These are phyloP conservation scores for Hypoxylon sp. DNA, from an alignment of 2,329 filamentous ascomycete genomes.

Conservation along the genomic window DNA sequence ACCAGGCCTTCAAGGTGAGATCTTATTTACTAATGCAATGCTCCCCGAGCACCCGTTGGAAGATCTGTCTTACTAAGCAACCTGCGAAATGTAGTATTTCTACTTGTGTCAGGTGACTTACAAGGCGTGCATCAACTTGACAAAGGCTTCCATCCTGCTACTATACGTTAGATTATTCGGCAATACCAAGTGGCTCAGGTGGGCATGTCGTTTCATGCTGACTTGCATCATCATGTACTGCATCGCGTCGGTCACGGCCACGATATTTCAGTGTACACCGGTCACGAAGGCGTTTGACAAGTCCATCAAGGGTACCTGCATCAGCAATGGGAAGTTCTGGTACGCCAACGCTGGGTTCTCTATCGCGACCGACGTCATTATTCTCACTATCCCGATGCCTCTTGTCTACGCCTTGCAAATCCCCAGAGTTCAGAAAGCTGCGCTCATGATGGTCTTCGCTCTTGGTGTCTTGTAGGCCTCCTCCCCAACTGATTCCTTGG, in stretches of 20 bases:
- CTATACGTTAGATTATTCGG: slow-evolving; percentile 54
- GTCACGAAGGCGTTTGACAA: slow-evolving; percentile 51
- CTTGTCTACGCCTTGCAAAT: slow-evolving; percentile 57
- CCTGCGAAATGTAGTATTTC: slow-evolving; percentile 45
- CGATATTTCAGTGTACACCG: slow-evolving; percentile 53
- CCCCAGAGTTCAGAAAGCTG: slow-evolving; percentile 55
- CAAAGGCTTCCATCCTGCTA: slow-evolving; percentile 52
- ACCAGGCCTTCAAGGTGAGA: slow-evolving; percentile 48
- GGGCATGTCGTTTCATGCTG: slow-evolving; percentile 47
- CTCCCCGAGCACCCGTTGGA: too few species aligned
- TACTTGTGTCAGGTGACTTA: slow-evolving; percentile 53
- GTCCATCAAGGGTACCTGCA: slow-evolving; percentile 49
- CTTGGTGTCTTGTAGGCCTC: slow-evolving; percentile 58
- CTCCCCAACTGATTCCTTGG: too few species aligned
- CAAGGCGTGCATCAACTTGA: slow-evolving; percentile 53
- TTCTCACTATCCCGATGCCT: slow-evolving; percentile 58
- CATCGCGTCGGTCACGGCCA: slow-evolving; percentile 47
- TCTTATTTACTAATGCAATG: background rate
- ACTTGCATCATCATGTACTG: slow-evolving; percentile 47
- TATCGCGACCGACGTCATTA: slow-evolving; percentile 58
- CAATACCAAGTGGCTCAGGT: slow-evolving; percentile 50
- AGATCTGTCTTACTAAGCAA: slow-evolving; percentile 9
- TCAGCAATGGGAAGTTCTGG: slow-evolving; percentile 57
- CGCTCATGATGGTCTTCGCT: slow-evolving; percentile 57
- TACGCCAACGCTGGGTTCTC: slow-evolving; percentile 59